Evolutionary conservation across 345 rosid genomes (phyloP).

Genomic region (Populus simonii): DNA sequence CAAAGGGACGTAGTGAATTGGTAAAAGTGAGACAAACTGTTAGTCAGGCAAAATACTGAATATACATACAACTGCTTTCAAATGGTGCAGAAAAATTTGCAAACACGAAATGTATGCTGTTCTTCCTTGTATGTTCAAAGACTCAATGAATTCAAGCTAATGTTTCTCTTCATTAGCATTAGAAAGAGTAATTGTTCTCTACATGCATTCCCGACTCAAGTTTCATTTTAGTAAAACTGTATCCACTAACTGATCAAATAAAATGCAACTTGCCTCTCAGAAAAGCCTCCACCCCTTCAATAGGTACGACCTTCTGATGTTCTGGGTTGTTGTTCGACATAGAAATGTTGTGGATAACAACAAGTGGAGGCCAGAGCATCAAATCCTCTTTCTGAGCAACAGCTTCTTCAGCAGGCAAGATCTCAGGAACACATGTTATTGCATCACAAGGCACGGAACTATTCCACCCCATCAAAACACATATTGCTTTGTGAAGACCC

Average conservation of each 20-base stretch:
- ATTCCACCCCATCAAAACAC: slow-evolving; percentile 57
- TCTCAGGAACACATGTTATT: slow-evolving; percentile 39
- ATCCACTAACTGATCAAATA: neutral
- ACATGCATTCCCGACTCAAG: slow-evolving; percentile 4
- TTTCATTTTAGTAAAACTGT: neutral
- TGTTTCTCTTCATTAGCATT: neutral
- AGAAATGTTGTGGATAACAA: slow-evolving; percentile 50
- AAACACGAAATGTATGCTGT: neutral
- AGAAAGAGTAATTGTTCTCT: neutral
- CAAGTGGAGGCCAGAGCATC: slow-evolving; percentile 52
- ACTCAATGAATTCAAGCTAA: neutral
- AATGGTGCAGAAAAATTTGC: neutral
- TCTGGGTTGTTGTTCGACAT: slow-evolving; percentile 44
- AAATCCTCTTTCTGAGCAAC: slow-evolving; percentile 45
- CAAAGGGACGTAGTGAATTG: neutral
- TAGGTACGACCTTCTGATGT: slow-evolving; percentile 47
- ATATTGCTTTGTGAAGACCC: slow-evolving; percentile 56
- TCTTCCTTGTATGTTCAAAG: neutral
- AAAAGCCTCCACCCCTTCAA: slow-evolving; percentile 48
- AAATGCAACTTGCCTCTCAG: slow-evolving; percentile 37
- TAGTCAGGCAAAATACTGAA: neutral
- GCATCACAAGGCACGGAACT: slow-evolving; percentile 35
- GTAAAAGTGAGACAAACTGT: neutral
- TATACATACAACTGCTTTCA: neutral
- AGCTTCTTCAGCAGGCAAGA: slow-evolving; percentile 43